Conservation (phyloP, 305 asterid species). For the Fraxinus angustifolia region DNA sequence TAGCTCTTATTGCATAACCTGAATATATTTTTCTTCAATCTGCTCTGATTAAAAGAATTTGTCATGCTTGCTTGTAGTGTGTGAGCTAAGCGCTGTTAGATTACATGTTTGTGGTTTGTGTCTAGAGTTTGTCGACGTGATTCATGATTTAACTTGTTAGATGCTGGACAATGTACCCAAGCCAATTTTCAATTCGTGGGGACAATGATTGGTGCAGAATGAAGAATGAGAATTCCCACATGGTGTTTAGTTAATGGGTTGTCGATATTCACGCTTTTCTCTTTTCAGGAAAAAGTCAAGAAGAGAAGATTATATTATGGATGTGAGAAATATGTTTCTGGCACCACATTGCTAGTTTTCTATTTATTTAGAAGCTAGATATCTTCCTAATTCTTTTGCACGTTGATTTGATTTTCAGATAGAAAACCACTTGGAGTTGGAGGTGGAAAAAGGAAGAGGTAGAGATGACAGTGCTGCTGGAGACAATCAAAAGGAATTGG, state of each 20-base stretch:
- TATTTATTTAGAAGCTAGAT: background rate
- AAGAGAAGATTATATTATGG: background rate
- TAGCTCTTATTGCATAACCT: background rate
- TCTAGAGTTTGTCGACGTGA: background rate
- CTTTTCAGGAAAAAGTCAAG: background rate
- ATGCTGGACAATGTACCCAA: background rate
- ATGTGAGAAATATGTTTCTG: background rate
- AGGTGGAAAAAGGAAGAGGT: conserved; percentile 68
- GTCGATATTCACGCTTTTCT: background rate
- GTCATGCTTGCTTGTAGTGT: background rate
- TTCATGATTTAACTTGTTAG: background rate
- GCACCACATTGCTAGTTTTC: background rate
- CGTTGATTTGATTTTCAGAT: conserved; percentile 28
- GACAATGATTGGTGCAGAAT: background rate
- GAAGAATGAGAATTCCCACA: background rate
- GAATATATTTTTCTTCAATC: background rate
- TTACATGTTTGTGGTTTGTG: background rate
- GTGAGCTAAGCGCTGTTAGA: background rate
- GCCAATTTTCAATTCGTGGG: background rate
- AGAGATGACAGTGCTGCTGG: conserved; percentile 47
- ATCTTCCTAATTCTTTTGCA: background rate
- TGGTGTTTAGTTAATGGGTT: background rate
- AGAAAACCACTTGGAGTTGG: conserved; percentile 65
- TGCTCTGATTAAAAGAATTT: background rate
- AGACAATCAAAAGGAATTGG: conserved; percentile 42